These are phyloP conservation scores for Aspergillus novofumigatus DNA, from an alignment of 2,329 filamentous ascomycete species.

Conservation along the genomic window DNA sequence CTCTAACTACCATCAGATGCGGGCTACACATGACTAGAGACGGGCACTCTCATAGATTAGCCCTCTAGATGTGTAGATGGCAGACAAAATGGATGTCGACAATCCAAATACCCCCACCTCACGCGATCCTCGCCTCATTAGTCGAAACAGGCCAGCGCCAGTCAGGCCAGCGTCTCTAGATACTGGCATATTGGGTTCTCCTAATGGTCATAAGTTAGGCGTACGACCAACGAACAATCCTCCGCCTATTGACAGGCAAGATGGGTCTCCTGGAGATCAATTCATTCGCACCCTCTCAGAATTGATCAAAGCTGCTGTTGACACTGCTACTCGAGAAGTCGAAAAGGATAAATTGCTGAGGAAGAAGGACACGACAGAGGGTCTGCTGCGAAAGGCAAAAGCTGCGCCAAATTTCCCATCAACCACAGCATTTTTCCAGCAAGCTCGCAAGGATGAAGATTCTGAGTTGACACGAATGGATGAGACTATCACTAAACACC, in stretches of 20 bases:
- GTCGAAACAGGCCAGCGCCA: not conserved
- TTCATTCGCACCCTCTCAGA: conserved; percentile 27
- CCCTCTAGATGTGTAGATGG: not conserved
- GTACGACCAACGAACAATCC: not conserved
- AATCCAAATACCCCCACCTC: conserved; percentile 10
- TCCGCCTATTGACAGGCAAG: not conserved
- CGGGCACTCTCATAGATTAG: not conserved
- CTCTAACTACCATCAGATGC: not conserved
- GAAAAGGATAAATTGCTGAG: conserved; percentile 24
- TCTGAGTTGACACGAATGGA: conserved; percentile 18
- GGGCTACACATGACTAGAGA: not conserved
- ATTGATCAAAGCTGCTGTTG: conserved; percentile 20
- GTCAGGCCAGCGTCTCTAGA: not conserved
- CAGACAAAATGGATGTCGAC: conserved; percentile 10
- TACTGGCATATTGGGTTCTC: not conserved
- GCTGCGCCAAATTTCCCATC: conserved; percentile 20
- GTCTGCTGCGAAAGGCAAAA: conserved; percentile 30
- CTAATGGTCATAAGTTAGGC: not conserved
- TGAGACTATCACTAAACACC: conserved; percentile 14
- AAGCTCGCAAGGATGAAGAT: conserved; percentile 16
- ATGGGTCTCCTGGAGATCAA: conserved; percentile 34
- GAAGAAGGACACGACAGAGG: conserved; percentile 31
- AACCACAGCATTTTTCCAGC: conserved; percentile 17
- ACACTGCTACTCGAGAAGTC: conserved; percentile 21
- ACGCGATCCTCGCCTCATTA: conserved; percentile 20